Conservation (phyloP, 2,329 filamentous ascomycete genomes). For the Dactylella cylindrospora region DNA sequence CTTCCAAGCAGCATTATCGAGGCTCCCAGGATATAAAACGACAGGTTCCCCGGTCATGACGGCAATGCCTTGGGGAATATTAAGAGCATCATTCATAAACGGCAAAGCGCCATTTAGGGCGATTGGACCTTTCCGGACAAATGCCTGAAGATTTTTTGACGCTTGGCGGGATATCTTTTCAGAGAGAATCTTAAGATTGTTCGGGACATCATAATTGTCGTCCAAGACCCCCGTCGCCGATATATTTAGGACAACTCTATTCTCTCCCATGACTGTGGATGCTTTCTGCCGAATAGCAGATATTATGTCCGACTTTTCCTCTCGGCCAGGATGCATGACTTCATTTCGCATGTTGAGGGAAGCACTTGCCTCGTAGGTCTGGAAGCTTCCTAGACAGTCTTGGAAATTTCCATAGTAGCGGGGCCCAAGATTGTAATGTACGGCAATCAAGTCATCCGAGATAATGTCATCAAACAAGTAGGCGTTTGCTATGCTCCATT, state of each 20-base stretch:
- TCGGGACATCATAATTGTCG: constrained; percentile 67
- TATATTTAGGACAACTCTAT: constrained; percentile 77
- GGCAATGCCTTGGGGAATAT: constrained; percentile 75
- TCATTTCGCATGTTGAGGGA: constrained; percentile 89
- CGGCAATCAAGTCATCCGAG: constrained; percentile 87
- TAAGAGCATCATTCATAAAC: constrained; percentile 84
- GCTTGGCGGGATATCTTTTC: constrained; percentile 69
- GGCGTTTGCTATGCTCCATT: constrained; percentile 86
- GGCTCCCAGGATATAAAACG: constrained; percentile 74
- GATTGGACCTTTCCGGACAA: constrained; percentile 56
- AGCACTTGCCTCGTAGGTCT: constrained; percentile 92
- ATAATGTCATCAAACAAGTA: constrained; percentile 84
- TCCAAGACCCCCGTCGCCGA: constrained; percentile 77
- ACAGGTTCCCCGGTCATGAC: constrained; percentile 81
- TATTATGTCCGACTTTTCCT: constrained; percentile 88
- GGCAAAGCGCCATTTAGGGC: constrained; percentile 87
- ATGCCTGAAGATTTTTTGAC: constrained; percentile 46
- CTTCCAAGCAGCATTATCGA: constrained; percentile 91
- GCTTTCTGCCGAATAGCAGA: constrained; percentile 84
- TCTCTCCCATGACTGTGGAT: constrained; percentile 76
- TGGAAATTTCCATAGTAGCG: constrained; percentile 96
- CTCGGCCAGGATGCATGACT: constrained; percentile 81
- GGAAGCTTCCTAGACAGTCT: constrained; percentile 90
- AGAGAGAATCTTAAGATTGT: constrained; percentile 54
- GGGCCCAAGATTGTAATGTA: constrained; percentile 85